Evolutionary conservation across 1,139 yeast species (phyloP).

Genomic region (Meyerozyma carpophila): DNA sequence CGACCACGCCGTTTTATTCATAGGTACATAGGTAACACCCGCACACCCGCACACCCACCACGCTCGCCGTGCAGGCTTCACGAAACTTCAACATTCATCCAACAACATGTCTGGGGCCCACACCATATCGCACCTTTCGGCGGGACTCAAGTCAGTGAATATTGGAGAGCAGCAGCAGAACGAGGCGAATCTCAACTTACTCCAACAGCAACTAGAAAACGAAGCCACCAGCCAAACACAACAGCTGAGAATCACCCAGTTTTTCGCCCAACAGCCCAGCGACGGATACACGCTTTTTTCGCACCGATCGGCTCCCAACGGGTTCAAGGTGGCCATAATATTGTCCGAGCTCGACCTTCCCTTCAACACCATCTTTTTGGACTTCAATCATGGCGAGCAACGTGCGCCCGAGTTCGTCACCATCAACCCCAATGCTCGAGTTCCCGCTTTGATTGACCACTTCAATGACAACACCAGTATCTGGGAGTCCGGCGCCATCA

Average conservation of each 20-base stretch:
- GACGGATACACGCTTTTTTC: conserved; percentile 86
- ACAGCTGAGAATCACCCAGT: conserved; percentile 60
- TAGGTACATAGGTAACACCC: neutral
- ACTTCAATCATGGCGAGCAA: conserved; percentile 86
- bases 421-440: conserved; percentile 90
- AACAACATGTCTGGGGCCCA: conserved; percentile 4
- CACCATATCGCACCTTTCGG: conserved; percentile 43
- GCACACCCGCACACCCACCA: neutral
- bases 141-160: conserved; percentile 44
- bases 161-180: conserved; percentile 40
- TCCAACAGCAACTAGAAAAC: conserved; percentile 38
- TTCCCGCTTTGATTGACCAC: conserved; percentile 91
- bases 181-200: conserved; percentile 33
- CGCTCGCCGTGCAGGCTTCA: neutral
- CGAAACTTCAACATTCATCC: neutral
- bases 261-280: conserved; percentile 72
- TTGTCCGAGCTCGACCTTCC: conserved; percentile 76
- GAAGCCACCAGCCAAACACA: conserved; percentile 33
- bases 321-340: conserved; percentile 91
- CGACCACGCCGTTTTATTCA: too few relatives aligned
- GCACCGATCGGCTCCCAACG: conserved; percentile 93
- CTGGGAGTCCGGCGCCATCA: conserved; percentile 94
- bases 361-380: conserved; percentile 80
- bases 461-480: conserved; percentile 70
- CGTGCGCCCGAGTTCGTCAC: conserved; percentile 89